Conservation (phyloP, 148 eudicot species). For the Camellia japonica region DNA sequence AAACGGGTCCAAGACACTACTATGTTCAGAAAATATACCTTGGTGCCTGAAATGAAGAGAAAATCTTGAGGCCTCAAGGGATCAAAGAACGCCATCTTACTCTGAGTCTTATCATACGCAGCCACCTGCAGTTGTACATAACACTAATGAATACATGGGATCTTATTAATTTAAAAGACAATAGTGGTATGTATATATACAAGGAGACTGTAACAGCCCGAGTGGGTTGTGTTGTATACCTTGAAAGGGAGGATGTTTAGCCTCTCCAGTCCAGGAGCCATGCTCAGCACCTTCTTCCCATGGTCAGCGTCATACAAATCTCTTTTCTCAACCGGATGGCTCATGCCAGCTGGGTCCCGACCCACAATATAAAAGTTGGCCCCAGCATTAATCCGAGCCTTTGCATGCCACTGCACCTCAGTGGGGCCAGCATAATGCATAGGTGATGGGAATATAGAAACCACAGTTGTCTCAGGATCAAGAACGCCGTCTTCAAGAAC, state of each 20-base stretch:
- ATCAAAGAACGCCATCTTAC: conserved; percentile 94
- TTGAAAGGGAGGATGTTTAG: conserved; percentile 88
- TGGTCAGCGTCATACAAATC: conserved; percentile 90
- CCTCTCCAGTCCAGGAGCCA: conserved; percentile 92
- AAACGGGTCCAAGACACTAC: no score
- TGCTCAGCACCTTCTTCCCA: conserved; percentile 84
- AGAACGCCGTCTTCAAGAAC: conserved; percentile 90
- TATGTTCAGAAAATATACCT: conserved; percentile 38
- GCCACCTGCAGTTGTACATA: conserved; percentile 58
- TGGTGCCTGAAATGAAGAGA: conserved; percentile 90
- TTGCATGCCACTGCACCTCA: conserved; percentile 98
- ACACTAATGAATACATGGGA: background rate
- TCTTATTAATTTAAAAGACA: background rate
- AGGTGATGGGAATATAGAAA: conserved; percentile 92
- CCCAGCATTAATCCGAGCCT: conserved; percentile 94
- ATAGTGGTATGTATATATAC: background rate
- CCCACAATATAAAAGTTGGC: conserved; percentile 95
- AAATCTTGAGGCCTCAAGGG: conserved; percentile 91
- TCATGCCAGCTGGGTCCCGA: conserved; percentile 95
- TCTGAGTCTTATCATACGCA: conserved; percentile 86
- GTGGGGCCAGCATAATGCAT: conserved; percentile 99
- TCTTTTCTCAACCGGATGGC: conserved; percentile 84
- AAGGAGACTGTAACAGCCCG: background rate
- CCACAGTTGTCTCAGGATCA: conserved; percentile 93
- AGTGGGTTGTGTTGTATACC: conserved; percentile 31